Evolutionary conservation across 306 rosid species (phyloP).

Genomic region (Pyrus bretschneideri): DNA sequence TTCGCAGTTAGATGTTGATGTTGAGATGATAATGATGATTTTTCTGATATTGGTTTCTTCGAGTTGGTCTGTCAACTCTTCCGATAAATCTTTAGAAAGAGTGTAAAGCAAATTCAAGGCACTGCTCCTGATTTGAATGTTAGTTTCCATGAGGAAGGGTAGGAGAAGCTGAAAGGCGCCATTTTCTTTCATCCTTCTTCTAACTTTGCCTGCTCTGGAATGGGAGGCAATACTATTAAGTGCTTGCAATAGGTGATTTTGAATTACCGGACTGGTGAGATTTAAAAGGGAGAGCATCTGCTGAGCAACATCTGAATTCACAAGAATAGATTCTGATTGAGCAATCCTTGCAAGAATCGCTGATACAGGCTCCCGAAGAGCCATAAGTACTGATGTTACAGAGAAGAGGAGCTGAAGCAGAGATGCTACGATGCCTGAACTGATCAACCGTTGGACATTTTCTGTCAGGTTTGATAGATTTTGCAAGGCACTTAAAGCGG

Average conservation of each 20-base stretch:
- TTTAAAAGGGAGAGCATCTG: constrained; percentile 87
- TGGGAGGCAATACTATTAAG: constrained; percentile 69
- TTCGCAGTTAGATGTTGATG: constrained; percentile 45
- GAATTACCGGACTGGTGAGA: constrained; percentile 74
- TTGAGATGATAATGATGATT: constrained; percentile 45
- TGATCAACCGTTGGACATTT: constrained; percentile 53
- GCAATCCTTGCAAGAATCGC: constrained; percentile 85
- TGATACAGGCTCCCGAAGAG: constrained; percentile 82
- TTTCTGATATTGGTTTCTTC: constrained; percentile 45
- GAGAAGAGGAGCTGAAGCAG: constrained; percentile 88
- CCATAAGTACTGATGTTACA: constrained; percentile 88
- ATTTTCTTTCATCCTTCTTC: constrained; percentile 65
- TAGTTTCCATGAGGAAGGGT: constrained; percentile 61
- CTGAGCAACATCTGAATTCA: constrained; percentile 54
- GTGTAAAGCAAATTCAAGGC: constrained; percentile 55
- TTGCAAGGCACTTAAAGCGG: constrained; percentile 79
- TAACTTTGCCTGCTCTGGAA: constrained; percentile 50
- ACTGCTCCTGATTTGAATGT: constrained; percentile 37
- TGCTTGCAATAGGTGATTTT: constrained; percentile 69
- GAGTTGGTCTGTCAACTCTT: constrained; percentile 62
- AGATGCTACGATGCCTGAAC: constrained; percentile 54
- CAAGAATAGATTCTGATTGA: constrained; percentile 58
- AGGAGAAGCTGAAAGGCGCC: constrained; percentile 76
- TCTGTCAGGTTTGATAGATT: constrained; percentile 54
- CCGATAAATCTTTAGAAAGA: constrained; percentile 59